Conservation (phyloP, 768 basidiomycete genomes). For the Gyrodon lividus region DNA sequence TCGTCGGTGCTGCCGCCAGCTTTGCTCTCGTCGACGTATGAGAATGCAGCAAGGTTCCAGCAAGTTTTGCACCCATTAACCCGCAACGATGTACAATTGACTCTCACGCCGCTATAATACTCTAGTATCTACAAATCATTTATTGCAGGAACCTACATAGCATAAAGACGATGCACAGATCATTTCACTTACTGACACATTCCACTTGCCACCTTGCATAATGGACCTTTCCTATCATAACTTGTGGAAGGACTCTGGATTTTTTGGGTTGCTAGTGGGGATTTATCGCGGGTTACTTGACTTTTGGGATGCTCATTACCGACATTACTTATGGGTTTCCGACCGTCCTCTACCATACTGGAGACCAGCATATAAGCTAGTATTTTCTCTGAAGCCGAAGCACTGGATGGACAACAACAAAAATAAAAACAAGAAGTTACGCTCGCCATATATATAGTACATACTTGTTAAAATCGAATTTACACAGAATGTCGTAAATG, state of each 20-base stretch:
- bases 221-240: not conserved
- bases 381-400: no score
- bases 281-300: not conserved
- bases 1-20: slow-evolving; percentile 1
- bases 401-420: no score
- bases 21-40: slow-evolving; percentile 1
- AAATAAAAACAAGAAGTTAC: no score
- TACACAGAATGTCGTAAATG: no score
- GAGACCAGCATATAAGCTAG: no score
- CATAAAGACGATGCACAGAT: no score
- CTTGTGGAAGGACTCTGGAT: not conserved
- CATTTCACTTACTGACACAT: not conserved
- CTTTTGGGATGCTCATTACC: not conserved
- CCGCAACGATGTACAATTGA: not conserved
- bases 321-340: no score
- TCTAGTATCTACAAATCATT: no score
- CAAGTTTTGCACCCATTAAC: not conserved
- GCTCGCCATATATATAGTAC: no score
- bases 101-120: not conserved
- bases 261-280: not conserved
- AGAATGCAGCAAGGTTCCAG: not conserved
- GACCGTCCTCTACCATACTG: no score
- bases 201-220: not conserved
- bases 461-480: no score
- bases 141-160: no score